Base-by-base conservation (phyloP, 1,139 yeast genomes). In the Nakaseomyces glabratus region DNA sequence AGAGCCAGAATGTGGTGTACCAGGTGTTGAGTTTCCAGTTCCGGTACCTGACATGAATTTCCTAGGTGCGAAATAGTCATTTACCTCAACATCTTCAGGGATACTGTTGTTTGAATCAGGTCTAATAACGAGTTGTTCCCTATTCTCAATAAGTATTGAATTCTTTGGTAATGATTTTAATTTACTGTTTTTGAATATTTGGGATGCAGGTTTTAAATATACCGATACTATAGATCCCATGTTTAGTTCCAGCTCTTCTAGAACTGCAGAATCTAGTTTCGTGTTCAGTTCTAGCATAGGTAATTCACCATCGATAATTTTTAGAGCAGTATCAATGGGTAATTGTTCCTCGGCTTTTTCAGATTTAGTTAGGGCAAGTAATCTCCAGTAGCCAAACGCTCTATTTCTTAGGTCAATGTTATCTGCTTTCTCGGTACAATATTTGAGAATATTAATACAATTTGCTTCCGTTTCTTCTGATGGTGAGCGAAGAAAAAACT, bases 391-490 rank as follows among this genome's bases (percentile, higher is more conserved):
- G 61, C 85, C 76, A 51, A 66, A 81, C 0, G 93, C 95, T 31
- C 95, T 62, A 46, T 84, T 94, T 43, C 96, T 68, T 11, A 86
- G 61, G 58, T 88, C 97, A 0, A 96, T 95, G 47, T 76, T 66
- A 44, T 78, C 77, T 0, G 69, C 65, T 14, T 77, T 82, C 46
- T 84, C 93, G 0, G 94, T 82, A 4, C 88, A 82, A 61, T 69
- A 62, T 51, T 75, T 78, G 38, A 86, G 61, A 0, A 81, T 65
- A 25, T 66, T 63, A 23, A 85, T 63, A 2, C 85, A 73, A 14
- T 77, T 51, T 1, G 61, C 51, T 48, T 81, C 84, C 1, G 55
- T 47, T 6, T 78, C 78, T 25, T 54, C 61, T 4, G 66, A 60
- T 0, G 88, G 85, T 20, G 62, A 53, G 30, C 69, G 63, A 18